phyloP scores from a whole-genome alignment of 495 filamentous ascomycete species.

The Podospora anserina region DNA sequence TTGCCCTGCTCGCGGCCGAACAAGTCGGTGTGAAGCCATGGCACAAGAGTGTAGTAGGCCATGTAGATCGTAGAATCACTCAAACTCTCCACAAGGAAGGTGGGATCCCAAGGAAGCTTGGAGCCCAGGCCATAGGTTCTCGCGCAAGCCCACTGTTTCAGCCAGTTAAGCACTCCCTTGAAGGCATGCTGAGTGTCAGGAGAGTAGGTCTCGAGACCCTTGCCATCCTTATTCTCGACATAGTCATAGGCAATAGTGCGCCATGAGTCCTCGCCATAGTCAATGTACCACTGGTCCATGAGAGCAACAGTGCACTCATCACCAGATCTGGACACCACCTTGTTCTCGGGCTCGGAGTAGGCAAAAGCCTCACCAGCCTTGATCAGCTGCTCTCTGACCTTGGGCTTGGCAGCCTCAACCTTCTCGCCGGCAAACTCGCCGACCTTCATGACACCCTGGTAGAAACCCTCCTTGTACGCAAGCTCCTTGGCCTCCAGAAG shows the following conservation, averaged over 20 bases:
- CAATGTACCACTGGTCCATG: conserved; percentile 95
- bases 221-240: conserved; percentile 59
- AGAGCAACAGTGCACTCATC: conserved; percentile 84
- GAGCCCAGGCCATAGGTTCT: conserved; percentile 90
- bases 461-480: conserved; percentile 97
- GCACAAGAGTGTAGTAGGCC: conserved; percentile 94
- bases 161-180: conserved; percentile 79
- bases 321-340: conserved; percentile 78
- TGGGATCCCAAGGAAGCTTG: conserved; percentile 90
- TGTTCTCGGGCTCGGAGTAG: conserved; percentile 89
- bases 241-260: conserved; percentile 63
- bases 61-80: conserved; percentile 92
- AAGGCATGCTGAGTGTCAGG: conserved; percentile 80
- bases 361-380: conserved; percentile 78
- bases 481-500: conserved; percentile 91
- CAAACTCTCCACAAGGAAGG: conserved; percentile 89
- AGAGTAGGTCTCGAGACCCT: conserved; percentile 71
- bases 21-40: conserved; percentile 73
- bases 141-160: conserved; percentile 93
- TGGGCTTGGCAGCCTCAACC: conserved; percentile 80
- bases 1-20: conserved; percentile 71
- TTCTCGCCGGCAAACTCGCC: conserved; percentile 86
- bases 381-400: conserved; percentile 76
- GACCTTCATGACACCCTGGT: conserved; percentile 85
- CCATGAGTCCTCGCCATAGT: conserved; percentile 90